Conservation (phyloP, 805 yeast genomes). For the Schwanniomyces yamadae region DNA sequence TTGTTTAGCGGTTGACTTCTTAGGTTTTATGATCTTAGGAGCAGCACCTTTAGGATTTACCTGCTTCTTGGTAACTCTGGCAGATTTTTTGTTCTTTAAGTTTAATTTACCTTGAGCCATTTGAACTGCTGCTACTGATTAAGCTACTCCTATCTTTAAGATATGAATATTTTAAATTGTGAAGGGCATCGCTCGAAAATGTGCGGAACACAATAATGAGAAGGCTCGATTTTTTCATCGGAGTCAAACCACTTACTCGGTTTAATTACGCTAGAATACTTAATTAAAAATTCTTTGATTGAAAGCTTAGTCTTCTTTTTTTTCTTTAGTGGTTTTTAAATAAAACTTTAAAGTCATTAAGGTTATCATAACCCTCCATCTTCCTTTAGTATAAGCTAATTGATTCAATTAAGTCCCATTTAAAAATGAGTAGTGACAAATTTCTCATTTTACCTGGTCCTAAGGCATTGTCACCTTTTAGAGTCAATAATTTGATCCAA, state of each 20-base stretch:
- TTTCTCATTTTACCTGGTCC: constrained; percentile 75
- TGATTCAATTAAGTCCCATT: constrained; percentile 43
- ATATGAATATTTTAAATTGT: no score
- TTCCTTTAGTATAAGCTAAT: constrained; percentile 1
- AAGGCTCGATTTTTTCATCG: neutral
- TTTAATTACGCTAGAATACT: constrained; percentile 1
- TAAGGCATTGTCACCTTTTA: constrained; percentile 80
- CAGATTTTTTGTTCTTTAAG: constrained; percentile 48
- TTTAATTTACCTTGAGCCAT: constrained; percentile 81
- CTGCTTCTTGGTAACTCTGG: constrained; percentile 65
- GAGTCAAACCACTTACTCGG: constrained; percentile 2
- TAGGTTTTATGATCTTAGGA: constrained; percentile 69
- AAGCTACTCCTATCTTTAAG: no score
- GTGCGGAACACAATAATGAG: neutral
- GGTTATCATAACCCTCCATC: neutral
- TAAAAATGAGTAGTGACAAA: constrained; percentile 21
- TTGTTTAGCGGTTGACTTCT: constrained; percentile 48
- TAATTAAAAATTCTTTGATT: neutral
- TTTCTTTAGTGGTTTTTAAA: constrained; percentile 1
- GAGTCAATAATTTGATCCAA: constrained; percentile 69
- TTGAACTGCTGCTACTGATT: no score
- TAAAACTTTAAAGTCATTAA: neutral
- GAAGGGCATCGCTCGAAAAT: constrained; percentile 1
- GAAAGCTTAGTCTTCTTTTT: neutral
- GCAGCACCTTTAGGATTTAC: constrained; percentile 65